Base-by-base conservation (phyloP, 768 basidiomycete species). In the Boletus fagicola region DNA sequence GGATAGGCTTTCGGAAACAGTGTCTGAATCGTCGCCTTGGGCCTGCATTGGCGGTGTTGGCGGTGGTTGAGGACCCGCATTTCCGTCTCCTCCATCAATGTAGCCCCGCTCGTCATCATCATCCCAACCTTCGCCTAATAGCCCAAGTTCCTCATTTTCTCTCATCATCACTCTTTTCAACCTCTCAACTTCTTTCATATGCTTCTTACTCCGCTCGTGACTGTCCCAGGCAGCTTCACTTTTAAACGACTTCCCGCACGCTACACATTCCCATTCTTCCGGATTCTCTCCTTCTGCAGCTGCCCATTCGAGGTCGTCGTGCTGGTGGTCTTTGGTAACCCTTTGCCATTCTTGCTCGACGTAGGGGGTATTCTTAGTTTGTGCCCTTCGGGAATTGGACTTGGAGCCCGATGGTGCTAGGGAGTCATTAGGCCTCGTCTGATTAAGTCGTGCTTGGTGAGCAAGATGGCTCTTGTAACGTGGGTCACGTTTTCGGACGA, bases 231-330 rank as follows among this genome's bases (percentile, higher is more conserved):
- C 92, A 0, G 92, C 91, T 64, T 98, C 94, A 61, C 88, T 94
- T 66, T 87, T 77, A 69, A 98, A 98, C 0, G 81, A 79, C 76
- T 97, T 98, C 30, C 82, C 79, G 65, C 97, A 99, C 9, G 87
- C 95, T n/a, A 98, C 87, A 66, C 97, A 99, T 69, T 96, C 94
- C 87, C 89, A 94, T 67, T 90, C 90, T 64, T 93, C 90, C 5
- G 81, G 74, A 56, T 87, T 82, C 30, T 83, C 83, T 7, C 84
- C 85, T 68, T 88, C 89, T 2, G 81, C 88, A 9, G 79, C 79
- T 4, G 84, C 85, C 87, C 88, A 91, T 58, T 92, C 87, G 5
- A 88, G 75, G 64, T 91, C 91, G 28, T 74, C 70, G 22, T 66
- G 53, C 53, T 51, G 68, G 22, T 69, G 50, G 60, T 66, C 11